Base-by-base conservation (phyloP, 495 filamentous ascomycete genomes). In the Thermothielavioides terrestris region DNA sequence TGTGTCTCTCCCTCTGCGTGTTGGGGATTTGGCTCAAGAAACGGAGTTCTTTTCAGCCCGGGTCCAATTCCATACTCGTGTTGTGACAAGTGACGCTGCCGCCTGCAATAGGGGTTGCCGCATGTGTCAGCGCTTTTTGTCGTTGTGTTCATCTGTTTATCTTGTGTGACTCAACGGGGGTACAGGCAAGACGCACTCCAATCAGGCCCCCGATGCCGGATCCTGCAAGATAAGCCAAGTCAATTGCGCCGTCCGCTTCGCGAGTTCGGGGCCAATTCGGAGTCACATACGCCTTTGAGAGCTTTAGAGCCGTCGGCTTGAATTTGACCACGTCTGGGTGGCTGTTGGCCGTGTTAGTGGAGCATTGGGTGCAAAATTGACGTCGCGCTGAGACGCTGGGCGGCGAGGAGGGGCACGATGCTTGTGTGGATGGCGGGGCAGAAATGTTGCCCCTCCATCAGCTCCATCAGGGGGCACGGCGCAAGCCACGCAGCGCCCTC, bases 291-390 rank as follows among this genome's bases (percentile, higher is more conserved):
- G 88, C 85, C 79, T 96, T 97, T 53, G 88, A 86, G 76, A 98
- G 84, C 75, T 86, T 85, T 71, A 98, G 76, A 62, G 92, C 92
- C 58, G 88, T 94, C 28, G 89, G 83, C 83, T 97, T 96, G 79
- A 98, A 98, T 61, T 86, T 85, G 60, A 84, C 81, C 60, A 96
- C 91, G 80, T 97, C 85, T 39, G 92, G 92, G 68, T 96, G 90
- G 71, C 90, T 89, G 48, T 67, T 67, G 49, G 56, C 60, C 56
- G 4, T 42, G 53, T 62, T 51, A 59, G 57, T 20, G 12, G 12
- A n/a, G n/a, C n/a, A n/a, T n/a, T n/a, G n/a, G n/a, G n/a, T n/a
- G 30, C 10, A 15, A 27, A 23, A 30, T 32, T 37, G 44, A 34
- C 49, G 42, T 45, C 39, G 46, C 40, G 50, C 40, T 18, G 6